Evolutionary conservation across 148 eudicot genomes (phyloP).

Genomic region (Vaccinium darrowii): DNA sequence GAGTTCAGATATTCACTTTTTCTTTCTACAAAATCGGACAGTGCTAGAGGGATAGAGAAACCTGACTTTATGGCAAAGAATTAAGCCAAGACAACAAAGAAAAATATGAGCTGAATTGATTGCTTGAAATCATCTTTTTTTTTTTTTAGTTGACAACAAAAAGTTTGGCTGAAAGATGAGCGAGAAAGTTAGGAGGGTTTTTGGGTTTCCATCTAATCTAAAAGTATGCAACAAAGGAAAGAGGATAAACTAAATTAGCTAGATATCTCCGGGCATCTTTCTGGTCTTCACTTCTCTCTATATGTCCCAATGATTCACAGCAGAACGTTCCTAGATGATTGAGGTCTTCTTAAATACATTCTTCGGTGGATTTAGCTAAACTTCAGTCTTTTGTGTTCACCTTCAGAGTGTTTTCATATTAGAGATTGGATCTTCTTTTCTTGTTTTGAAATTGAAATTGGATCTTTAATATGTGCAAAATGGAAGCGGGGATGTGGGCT

Average conservation of each 20-base stretch:
- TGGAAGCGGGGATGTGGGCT: slow-evolving; percentile 49
- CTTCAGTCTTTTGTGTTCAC: neutral
- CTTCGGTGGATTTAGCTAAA: neutral
- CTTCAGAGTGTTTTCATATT: neutral
- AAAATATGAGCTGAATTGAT: slow-evolving; percentile 15
- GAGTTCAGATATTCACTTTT: neutral
- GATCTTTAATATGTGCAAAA: neutral
- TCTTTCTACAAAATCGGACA: neutral
- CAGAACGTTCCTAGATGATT: no score
- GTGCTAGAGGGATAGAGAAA: neutral
- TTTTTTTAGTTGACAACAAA: slow-evolving; percentile 8
- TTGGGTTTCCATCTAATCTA: slow-evolving; percentile 2
- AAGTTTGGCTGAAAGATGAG: slow-evolving; percentile 21
- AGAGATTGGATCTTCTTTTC: neutral
- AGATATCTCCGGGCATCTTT: neutral
- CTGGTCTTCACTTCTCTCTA: neutral
- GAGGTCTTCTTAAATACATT: no score
- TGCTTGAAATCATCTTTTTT: neutral
- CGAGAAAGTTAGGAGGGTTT: slow-evolving; percentile 20
- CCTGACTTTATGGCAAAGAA: neutral
- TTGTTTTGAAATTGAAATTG: neutral
- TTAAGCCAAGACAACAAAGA: neutral
- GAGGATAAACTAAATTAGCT: neutral
- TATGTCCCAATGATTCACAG: no score
- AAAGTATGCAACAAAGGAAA: neutral